These are phyloP conservation scores for Fusarium veterinarium DNA, from an alignment of 2,329 filamentous ascomycete genomes.

Conservation along the genomic window DNA sequence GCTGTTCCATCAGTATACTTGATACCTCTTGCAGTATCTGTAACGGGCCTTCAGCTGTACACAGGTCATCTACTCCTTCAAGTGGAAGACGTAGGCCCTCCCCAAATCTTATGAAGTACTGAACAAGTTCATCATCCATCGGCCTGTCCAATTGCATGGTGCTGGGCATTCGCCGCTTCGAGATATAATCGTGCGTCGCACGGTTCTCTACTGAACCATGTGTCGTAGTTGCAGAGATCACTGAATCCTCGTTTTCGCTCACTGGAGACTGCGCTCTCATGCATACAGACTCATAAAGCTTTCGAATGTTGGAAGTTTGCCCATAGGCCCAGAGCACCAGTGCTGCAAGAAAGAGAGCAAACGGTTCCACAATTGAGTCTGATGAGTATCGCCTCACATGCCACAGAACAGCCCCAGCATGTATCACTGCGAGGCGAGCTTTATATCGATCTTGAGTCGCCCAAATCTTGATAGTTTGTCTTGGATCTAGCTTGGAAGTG, in stretches of 20 bases:
- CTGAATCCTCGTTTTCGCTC: not conserved
- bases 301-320: fast-evolving
- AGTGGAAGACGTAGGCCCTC: not conserved
- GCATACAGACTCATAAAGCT: not conserved
- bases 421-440: not conserved
- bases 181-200: fast-evolving
- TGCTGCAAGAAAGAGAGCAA: not conserved
- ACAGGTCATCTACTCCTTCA: not conserved
- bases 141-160: not conserved
- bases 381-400: not conserved
- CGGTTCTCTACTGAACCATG: not conserved
- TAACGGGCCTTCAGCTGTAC: not conserved
- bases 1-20: not conserved
- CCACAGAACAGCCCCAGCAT: not conserved
- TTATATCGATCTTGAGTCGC: not conserved
- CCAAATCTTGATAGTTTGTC: not conserved
- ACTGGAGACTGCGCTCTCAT: fast-evolving
- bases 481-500: not conserved
- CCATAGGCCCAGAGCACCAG: not conserved
- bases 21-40: not conserved
- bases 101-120: not conserved
- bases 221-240: fast-evolving
- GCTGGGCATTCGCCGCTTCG: not conserved
- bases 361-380: not conserved
- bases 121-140: not conserved